phyloP scores from a whole-genome alignment of 1,139 yeast genomes.

The Kodamaea suecica region DNA sequence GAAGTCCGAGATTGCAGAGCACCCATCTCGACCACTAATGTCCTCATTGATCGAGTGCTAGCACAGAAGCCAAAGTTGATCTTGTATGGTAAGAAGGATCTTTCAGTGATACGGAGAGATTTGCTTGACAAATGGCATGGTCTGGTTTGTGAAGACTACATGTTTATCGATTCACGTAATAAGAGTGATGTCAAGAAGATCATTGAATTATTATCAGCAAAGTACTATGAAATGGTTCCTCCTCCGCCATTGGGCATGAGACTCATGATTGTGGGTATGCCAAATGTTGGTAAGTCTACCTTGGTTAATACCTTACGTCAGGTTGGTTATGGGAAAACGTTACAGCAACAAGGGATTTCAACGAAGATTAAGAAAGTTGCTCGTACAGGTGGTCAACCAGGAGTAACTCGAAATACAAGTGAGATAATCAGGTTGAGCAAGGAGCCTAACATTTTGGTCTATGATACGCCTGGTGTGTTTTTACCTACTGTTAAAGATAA shows the following conservation, averaged over 20 bases:
- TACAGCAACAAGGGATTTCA: constrained; percentile 22
- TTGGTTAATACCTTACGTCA: constrained; percentile 71
- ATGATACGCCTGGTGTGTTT: constrained; percentile 93
- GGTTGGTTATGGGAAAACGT: constrained; percentile 40
- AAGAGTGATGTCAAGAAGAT: constrained; percentile 50
- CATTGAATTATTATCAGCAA: constrained; percentile 46
- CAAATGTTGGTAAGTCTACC: constrained; percentile 97
- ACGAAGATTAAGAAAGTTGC: constrained; percentile 65
- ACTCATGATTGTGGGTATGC: constrained; percentile 86
- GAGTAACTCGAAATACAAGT: constrained; percentile 80
- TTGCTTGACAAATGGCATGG: constrained; percentile 54
- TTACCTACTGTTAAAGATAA: constrained; percentile 68
- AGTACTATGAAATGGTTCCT: constrained; percentile 46
- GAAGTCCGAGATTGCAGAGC: constrained; percentile 90
- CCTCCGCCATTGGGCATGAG: constrained; percentile 83
- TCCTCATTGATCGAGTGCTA: constrained; percentile 68
- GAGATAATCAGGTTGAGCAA: constrained; percentile 65
- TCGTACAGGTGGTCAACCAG: constrained; percentile 83
- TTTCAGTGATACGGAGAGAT: constrained; percentile 30
- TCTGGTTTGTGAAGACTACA: constrained; percentile 48
- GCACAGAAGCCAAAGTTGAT: constrained; percentile 57
- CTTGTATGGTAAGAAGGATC: constrained; percentile 68
- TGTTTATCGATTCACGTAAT: constrained; percentile 60
- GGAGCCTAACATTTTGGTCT: constrained; percentile 66
- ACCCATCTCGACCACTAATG: constrained; percentile 80